Percentiles rank a stretch among this genome's conserved stretches.
Evolutionary conservation across 768 basidiomycete species (phyloP).

Genomic region (Lactifluus piperatus): DNA sequence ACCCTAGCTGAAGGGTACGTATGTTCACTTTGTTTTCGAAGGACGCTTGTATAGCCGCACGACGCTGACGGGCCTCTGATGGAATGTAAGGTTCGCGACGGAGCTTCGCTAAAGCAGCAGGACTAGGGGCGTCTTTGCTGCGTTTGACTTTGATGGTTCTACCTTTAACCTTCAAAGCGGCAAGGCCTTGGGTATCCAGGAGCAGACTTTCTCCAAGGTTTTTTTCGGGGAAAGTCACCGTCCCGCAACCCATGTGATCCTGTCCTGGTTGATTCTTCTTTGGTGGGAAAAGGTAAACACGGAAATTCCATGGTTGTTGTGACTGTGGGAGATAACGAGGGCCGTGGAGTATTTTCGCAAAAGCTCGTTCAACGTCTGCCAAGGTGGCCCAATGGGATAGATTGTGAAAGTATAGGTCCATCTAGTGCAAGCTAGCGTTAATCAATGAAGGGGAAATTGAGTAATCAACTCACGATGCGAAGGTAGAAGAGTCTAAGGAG

Average conservation of each 20-base stretch:
- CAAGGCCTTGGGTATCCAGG: conserved; percentile 30
- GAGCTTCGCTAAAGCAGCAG: conserved; percentile 23
- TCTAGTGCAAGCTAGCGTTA: neutral
- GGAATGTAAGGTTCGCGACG: conserved; percentile 13
- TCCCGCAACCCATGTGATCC: conserved; percentile 35
- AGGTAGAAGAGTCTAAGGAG: too few relatives aligned
- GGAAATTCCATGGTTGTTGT: conserved; percentile 40
- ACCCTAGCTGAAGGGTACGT: conserved; percentile 45
- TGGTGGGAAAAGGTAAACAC: conserved; percentile 38
- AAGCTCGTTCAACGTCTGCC: conserved; percentile 22
- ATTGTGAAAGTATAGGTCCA: conserved; percentile 30
- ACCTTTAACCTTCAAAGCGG: conserved; percentile 25
- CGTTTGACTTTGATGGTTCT: conserved; percentile 26
- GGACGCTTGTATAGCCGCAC: conserved; percentile 12
- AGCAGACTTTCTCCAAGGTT: conserved; percentile 38
- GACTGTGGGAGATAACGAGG: conserved; percentile 30
- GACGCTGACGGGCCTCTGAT: neutral
- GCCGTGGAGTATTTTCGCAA: conserved; percentile 41
- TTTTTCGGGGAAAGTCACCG: conserved; percentile 38
- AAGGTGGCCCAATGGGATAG: conserved; percentile 20
- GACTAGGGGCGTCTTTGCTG: conserved; percentile 17
- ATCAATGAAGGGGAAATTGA: neutral
- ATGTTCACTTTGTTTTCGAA: conserved; percentile 30
- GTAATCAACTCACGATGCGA: neutral
- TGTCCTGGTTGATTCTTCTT: conserved; percentile 26